Percentiles rank a stretch among this genome's conserved stretches.
phyloP scores from a whole-genome alignment of 2,329 filamentous ascomycete species.

The Penicillium sp. region DNA sequence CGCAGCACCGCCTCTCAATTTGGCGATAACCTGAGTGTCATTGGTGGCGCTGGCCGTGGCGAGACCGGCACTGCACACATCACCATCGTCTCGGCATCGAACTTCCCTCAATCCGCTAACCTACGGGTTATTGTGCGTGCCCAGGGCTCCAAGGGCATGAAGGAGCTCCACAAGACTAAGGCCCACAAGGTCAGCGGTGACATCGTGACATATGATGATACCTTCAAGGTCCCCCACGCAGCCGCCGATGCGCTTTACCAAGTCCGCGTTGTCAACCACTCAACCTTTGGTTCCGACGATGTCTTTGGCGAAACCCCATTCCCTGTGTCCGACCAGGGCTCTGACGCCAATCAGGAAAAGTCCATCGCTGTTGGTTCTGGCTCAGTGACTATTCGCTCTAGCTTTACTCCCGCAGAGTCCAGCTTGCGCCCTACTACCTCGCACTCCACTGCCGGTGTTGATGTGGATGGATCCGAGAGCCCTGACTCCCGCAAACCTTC shows the following conservation, averaged over 20 bases:
- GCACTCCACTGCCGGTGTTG: constrained; percentile 32
- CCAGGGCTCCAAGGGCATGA: constrained; percentile 64
- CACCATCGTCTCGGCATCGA: constrained; percentile 73
- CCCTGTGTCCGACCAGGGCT: constrained; percentile 80
- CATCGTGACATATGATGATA: constrained; percentile 63
- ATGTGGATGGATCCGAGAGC: constrained; percentile 33
- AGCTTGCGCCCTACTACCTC: constrained; percentile 38
- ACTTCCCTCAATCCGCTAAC: constrained; percentile 74
- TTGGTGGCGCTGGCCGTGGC: constrained; percentile 48
- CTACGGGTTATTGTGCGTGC: constrained; percentile 75
- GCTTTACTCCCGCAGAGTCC: constrained; percentile 58
- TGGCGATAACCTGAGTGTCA: constrained; percentile 52
- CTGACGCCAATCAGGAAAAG: constrained; percentile 67
- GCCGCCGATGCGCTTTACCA: constrained; percentile 84
- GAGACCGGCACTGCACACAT: constrained; percentile 77
- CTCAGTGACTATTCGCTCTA: constrained; percentile 70
- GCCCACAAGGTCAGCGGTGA: constrained; percentile 72
- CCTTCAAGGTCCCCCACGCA: constrained; percentile 70
- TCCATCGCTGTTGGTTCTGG: constrained; percentile 72
- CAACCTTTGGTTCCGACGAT: constrained; percentile 79
- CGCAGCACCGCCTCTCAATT: constrained; percentile 52
- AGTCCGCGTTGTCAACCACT: constrained; percentile 79
- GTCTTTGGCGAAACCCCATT: constrained; percentile 83
- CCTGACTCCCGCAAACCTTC: constrained; percentile 43
- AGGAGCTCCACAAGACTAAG: constrained; percentile 88